Evolutionary conservation across 306 rosid species (phyloP).

Genomic region (Lupinus albus): DNA sequence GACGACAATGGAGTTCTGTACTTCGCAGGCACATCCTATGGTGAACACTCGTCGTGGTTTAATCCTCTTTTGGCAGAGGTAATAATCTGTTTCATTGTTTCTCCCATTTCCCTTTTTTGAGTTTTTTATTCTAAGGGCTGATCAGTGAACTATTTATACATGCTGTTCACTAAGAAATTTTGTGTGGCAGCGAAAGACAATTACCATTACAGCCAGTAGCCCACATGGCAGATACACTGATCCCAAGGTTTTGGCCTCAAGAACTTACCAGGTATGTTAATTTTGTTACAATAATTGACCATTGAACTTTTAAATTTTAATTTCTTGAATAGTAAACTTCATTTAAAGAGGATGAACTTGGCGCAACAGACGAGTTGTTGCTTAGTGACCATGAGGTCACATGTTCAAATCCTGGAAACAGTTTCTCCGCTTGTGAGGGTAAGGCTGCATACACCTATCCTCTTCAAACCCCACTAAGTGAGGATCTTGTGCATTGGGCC

Average conservation of each 20-base stretch:
- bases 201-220: slow-evolving; percentile 73
- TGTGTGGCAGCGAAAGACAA: slow-evolving; percentile 56
- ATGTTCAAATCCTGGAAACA: too few relatives aligned
- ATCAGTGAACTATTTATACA: slow-evolving; percentile 23
- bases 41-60: slow-evolving; percentile 81
- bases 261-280: slow-evolving; percentile 75
- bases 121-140: background rate
- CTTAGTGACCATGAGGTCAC: too few relatives aligned
- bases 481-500: too few relatives aligned
- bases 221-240: slow-evolving; percentile 91
- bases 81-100: slow-evolving; percentile 18
- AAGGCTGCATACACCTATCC: too few relatives aligned
- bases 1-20: slow-evolving; percentile 85
- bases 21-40: slow-evolving; percentile 89
- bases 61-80: slow-evolving; percentile 95
- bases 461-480: too few relatives aligned
- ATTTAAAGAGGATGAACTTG: too few relatives aligned
- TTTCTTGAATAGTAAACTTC: slow-evolving; percentile 30
- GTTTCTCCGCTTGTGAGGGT: too few relatives aligned
- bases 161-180: slow-evolving; percentile 27
- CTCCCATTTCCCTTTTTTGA: background rate
- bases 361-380: too few relatives aligned
- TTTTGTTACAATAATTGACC: background rate
- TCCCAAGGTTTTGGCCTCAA: slow-evolving; percentile 89
- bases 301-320: background rate